Evolutionary conservation across 345 rosid species (phyloP), one percentile per base, ranked within the genome.

Genomic region (Microthlaspi erraticum): DNA sequence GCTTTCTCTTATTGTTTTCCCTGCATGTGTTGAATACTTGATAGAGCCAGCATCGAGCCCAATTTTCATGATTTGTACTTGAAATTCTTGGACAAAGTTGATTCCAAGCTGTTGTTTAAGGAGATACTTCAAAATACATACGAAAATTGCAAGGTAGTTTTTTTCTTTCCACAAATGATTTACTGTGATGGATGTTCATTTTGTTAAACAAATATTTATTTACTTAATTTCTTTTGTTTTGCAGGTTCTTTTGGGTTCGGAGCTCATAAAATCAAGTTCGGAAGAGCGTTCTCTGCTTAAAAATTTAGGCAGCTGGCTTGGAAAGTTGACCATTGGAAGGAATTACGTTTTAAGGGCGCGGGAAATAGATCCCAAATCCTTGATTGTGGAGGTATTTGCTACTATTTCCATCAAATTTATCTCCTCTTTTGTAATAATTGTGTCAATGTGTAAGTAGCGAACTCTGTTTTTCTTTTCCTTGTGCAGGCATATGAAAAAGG

Each of bases 231-330:
- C 37, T 51, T 55, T 46, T 9, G 64, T 36, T 34, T 71, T 81
- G 56, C 81, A 94, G 99, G 99, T 94, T 79, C 93, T 94, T 43
- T 78, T 94, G 79, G 92, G 98, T 20, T 94, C 99, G 58, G 99
- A 94, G 79, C 98, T 91, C 64, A 94, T 94, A 50, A 94, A 94
- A 81, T 89, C 98, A 57, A 94, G 98, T 78, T 90, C 96, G 11
- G 98, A 94, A 75, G 99, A 94, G 82, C 92, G 98, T 3, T 92
- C 99, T 11, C 81, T 94, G 77, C 84, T 94, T 73, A 94, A 94
- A 78, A 94, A 89, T 83, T 81, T 94, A 82, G 98, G 98, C 67
- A 94, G 99, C 78, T 94, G 99, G 99, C 96, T 94, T 38, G 99
- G 99, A 71, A 94, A 88, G 85, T 84, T 94, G 66, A 94, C 99